A percentile compares a stretch with the other conserved stretches of the same genome.
phyloP scores from a whole-genome alignment of 2,329 filamentous ascomycete genomes.

The Parascedosporium putredinis region DNA sequence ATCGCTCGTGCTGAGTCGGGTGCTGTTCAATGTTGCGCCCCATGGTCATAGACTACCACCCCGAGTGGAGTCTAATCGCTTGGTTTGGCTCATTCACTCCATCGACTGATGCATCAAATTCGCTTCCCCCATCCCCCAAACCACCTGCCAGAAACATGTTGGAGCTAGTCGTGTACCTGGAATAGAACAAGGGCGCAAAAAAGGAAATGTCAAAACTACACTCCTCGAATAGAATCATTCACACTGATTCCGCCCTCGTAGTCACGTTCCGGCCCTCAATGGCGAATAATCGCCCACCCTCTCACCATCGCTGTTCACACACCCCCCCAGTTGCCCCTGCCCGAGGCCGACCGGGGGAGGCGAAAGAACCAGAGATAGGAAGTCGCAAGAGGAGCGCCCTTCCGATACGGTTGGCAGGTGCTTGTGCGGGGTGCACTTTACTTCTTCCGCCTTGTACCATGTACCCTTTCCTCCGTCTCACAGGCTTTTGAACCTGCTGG shows the following conservation, averaged over 20 bases:
- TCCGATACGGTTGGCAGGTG: too few relatives aligned
- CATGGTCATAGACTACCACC: too few relatives aligned
- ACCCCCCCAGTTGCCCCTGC: too few relatives aligned
- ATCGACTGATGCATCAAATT: neutral
- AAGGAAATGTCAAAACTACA: too few relatives aligned
- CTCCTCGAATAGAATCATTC: too few relatives aligned
- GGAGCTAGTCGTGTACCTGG: too few relatives aligned
- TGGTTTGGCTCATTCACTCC: neutral
- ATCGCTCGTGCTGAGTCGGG: too few relatives aligned
- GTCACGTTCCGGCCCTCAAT: neutral
- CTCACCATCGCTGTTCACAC: neutral
- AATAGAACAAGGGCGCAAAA: too few relatives aligned
- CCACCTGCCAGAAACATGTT: conserved; percentile 1
- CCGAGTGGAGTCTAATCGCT: neutral
- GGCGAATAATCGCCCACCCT: neutral
- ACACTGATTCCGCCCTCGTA: neutral
- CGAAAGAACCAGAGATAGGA: too few relatives aligned
- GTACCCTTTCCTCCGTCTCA: neutral
- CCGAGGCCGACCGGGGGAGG: too few relatives aligned
- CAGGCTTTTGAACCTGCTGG: neutral
- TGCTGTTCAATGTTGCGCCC: too few relatives aligned
- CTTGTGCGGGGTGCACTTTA: conserved; percentile 1
- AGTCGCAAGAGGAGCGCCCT: too few relatives aligned
- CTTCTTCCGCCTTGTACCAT: neutral
- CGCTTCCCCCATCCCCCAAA: neutral